Percentiles rank a stretch among this genome's conserved stretches.
Evolutionary conservation across 164 flowering plant genomes (phyloP).

Genomic region (Vitis cinerea): DNA sequence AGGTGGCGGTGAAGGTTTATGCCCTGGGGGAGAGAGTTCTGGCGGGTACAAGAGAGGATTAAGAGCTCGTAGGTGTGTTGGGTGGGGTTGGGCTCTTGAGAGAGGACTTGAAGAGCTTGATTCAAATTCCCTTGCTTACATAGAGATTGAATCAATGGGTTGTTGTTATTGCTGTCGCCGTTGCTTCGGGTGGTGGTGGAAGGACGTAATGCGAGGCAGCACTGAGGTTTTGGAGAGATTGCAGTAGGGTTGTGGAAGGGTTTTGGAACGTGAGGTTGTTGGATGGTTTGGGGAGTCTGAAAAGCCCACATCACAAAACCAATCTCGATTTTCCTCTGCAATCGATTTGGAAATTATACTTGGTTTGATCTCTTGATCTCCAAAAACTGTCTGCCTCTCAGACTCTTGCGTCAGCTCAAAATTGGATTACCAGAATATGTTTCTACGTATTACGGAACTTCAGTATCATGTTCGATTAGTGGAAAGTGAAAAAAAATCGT

Average conservation of each 20-base stretch:
- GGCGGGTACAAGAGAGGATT: slow-evolving; percentile 48
- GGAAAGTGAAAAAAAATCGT: too few species aligned
- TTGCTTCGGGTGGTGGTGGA: slow-evolving; percentile 7
- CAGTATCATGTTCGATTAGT: too few species aligned
- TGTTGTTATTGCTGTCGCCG: slow-evolving; percentile 20
- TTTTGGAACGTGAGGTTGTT: slow-evolving; percentile 19
- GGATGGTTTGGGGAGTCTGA: slow-evolving; percentile 30
- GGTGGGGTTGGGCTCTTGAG: slow-evolving; percentile 58
- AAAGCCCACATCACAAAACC: slow-evolving; percentile 41
- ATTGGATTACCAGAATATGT: too few species aligned
- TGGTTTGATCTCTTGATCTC: too few species aligned
- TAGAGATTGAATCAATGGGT: slow-evolving; percentile 55
- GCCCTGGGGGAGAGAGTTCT: slow-evolving; percentile 48
- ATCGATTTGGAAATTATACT: too few species aligned
- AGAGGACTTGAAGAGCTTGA: slow-evolving; percentile 61
- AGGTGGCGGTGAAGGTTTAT: slow-evolving; percentile 52
- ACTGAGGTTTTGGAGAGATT: slow-evolving; percentile 13
- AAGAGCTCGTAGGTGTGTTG: slow-evolving; percentile 77
- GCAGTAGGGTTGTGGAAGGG: slow-evolving; percentile 9
- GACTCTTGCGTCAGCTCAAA: too few species aligned
- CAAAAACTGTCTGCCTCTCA: too few species aligned
- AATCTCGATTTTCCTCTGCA: neutral
- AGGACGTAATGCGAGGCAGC: slow-evolving; percentile 15
- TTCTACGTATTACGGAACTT: too few species aligned
- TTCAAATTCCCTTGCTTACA: slow-evolving; percentile 56